These are phyloP conservation scores for Boletus sp. DNA, from an alignment of 768 basidiomycete genomes.

Conservation along the genomic window DNA sequence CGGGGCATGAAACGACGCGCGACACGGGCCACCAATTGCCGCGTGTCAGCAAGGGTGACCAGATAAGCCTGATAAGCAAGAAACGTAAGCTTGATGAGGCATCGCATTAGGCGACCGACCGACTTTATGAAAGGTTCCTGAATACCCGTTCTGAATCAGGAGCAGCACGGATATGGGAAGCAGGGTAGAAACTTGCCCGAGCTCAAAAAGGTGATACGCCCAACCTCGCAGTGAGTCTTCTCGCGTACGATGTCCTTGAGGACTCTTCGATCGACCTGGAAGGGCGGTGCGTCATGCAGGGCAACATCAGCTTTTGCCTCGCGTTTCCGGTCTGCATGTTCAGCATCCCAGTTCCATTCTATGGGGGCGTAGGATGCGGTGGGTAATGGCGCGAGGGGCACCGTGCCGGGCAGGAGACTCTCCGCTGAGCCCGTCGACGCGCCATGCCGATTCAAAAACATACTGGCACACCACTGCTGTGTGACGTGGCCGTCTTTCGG, in stretches of 20 bases:
- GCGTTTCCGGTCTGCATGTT: constrained; percentile 65
- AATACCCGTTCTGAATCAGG: too few species aligned
- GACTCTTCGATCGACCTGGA: constrained; percentile 72
- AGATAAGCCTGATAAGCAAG: constrained; percentile 62
- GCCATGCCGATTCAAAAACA: constrained; percentile 8
- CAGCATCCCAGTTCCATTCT: constrained; percentile 70
- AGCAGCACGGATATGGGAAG: constrained; percentile 11
- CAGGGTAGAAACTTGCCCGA: constrained; percentile 49
- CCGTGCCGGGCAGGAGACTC: constrained; percentile 20
- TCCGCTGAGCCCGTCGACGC: neutral
- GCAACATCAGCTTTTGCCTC: constrained; percentile 65
- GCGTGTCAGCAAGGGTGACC: constrained; percentile 58
- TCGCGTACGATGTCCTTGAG: constrained; percentile 78
- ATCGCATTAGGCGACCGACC: constrained; percentile 11
- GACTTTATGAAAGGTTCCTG: constrained; percentile 86
- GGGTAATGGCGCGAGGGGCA: constrained; percentile 15
- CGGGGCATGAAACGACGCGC: constrained; percentile 85
- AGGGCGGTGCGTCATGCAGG: constrained; percentile 60
- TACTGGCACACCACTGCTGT: constrained; percentile 3
- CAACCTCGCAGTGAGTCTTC: constrained; percentile 64
- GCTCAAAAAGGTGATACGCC: constrained; percentile 68
- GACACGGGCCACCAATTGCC: constrained; percentile 72
- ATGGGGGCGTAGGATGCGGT: constrained; percentile 26
- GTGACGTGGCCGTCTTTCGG: constrained; percentile 10
- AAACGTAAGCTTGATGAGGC: constrained; percentile 5